Evolutionary conservation across 1,284 basidiomycete species (phyloP), one percentile per base, ranked within the genome.

Genomic region (Sphaerobolus stellatus): DNA sequence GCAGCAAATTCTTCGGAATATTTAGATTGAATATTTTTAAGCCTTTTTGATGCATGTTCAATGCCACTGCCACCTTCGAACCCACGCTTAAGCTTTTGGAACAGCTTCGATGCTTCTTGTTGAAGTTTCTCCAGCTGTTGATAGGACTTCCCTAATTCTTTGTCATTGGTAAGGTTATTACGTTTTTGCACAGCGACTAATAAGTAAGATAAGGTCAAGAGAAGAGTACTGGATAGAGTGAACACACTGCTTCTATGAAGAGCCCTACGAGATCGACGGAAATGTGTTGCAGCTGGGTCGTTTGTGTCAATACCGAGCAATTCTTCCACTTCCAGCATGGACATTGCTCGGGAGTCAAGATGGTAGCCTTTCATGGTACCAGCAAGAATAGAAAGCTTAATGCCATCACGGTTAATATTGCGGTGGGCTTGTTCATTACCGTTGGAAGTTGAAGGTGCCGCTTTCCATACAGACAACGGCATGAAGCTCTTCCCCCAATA

Each of bases 401-500:
- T 43, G 4, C 41, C 41, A 22, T 43, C 41, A n/a, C 11, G 20
- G 28, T 43, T 43, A 11, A 43, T 43, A 13, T 43, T 43, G 4
- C 41, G 41, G 28, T 43, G 41, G 13, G 41, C 41, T 22, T 43
- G 41, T 13, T 43, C 41, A 27, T 43, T 43, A 24, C 41, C 41
- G 20, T 43, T 43, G 13, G 41, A 43, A 6, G 41, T 43, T 2
- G 20, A 22, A 2, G 41, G 50, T 30, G 50, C 36, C 13, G 50
- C 40, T 31, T 34, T 44, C 50, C 40, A 52, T 18, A 52, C 28
- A 16, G 44, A 25, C 8, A 45, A 29, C 13, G 41, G 50, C 18
- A 52, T 46, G 22, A 31, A 45, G 20, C 41, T 46, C 6, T 20
- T 29, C 28, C 41, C 41, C 25, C 27, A 14, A 34, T 52, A 52